Base-by-base conservation (phyloP, 768 basidiomycete genomes). In the Suillus brevipes region DNA sequence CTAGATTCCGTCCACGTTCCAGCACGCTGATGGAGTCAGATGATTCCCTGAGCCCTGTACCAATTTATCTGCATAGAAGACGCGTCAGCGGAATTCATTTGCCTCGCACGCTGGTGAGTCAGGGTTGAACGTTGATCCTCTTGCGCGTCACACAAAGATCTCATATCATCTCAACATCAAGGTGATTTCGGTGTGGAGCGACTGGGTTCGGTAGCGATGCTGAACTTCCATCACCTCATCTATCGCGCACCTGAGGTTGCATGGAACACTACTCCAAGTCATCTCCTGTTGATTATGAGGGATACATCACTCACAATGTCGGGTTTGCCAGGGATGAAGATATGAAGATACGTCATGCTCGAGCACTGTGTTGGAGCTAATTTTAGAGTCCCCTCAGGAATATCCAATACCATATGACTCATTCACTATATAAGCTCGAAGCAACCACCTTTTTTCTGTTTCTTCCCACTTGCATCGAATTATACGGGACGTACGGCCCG, bases 121-220 rank as follows among this genome's bases (percentile, higher is more conserved):
- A 23, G 12, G 13, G 49, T 50, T 61, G 0, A 37, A 37, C 10
- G 49, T 50, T 61, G 0, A 37, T 38, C 10, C 52, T 56, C 42
- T 38, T 50, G 52, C 18, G 38, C 18, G 38, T 64, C 42, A 52
- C 65, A 66, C 55, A 62, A 6, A 45, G 8, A 60, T 36, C 65
- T 62, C 38, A 55, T n/a, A 7, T 2, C 36, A 36, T n/a, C 57
- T 28, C 65, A 95, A 92, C 85, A 91, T n/a, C 85, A 91, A 0
- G 93, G 92, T 0, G 97, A 99, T 67, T 99, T 97, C 79, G 93
- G 94, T n/a, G 89, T 98, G 64, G 86, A 86, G 65, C 94, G 93
- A 72, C 79, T 98, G 28, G 91, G 94, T 10, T 85, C 86, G 1
- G 89, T 97, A 12, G 84, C 90, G 0, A 81, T 88, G 69, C 83